Conservation (phyloP, 768 basidiomycete species). For the Lactarius tabidus region DNA sequence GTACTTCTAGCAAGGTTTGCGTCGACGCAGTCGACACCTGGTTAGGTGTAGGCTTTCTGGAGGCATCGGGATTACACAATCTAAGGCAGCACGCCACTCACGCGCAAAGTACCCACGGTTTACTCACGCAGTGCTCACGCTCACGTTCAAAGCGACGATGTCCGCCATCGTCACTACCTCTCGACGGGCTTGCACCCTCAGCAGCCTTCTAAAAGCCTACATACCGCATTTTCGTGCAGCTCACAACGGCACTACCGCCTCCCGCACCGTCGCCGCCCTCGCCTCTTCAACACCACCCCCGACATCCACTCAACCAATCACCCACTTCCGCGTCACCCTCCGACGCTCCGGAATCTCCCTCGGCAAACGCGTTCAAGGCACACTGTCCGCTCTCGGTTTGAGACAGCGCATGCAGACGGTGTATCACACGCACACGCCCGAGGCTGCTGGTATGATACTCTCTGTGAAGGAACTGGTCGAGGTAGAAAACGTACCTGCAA, state of each 20-base stretch:
- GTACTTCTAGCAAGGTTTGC: too few species aligned
- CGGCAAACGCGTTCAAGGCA: constrained; percentile 63
- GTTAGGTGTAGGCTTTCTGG: too few species aligned
- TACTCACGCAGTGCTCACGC: too few species aligned
- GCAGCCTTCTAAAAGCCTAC: not conserved
- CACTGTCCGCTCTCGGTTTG: constrained; percentile 78
- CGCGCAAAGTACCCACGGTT: too few species aligned
- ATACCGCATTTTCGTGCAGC: not conserved
- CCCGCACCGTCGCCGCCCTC: constrained; percentile 20
- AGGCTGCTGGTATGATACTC: constrained; percentile 82
- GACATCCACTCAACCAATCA: constrained; percentile 36
- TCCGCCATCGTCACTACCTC: not conserved
- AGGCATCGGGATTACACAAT: too few species aligned
- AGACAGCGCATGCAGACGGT: constrained; percentile 82
- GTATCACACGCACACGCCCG: constrained; percentile 68
- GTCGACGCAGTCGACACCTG: too few species aligned
- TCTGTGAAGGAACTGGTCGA: constrained; percentile 85
- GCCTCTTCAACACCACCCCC: not conserved
- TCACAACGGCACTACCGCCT: constrained; percentile 14
- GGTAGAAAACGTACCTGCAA: constrained; percentile 76
- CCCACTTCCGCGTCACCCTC: constrained; percentile 89
- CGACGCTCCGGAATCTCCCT: constrained; percentile 84
- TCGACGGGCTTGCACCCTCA: not conserved
- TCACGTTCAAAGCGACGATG: constrained; percentile 1
- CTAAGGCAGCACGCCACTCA: too few species aligned